Percentiles rank a stretch among this genome's conserved stretches.
phyloP scores from a whole-genome alignment of 1,139 yeast species.

The Magnusiomyces clavatus region DNA sequence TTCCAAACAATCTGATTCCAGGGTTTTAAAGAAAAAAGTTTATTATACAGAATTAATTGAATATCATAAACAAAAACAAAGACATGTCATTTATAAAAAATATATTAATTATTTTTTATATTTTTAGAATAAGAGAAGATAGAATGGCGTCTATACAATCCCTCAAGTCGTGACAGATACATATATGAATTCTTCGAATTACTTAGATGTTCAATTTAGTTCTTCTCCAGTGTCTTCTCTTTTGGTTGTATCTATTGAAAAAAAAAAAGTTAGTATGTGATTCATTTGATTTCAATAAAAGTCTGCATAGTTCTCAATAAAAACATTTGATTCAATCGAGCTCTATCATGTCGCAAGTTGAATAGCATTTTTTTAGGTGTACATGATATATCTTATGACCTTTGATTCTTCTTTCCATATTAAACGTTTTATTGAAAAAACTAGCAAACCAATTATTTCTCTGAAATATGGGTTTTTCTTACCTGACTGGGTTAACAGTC shows the following conservation, averaged over 20 bases:
- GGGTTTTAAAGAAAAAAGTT: neutral
- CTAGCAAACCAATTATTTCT: neutral
- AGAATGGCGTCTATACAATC: neutral
- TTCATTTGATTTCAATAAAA: neutral
- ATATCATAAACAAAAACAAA: neutral
- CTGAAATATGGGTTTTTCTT: constrained; percentile 8
- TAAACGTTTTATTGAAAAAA: neutral
- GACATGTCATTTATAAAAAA: neutral
- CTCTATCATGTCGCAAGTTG: no score
- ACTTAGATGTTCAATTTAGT: constrained; percentile 95
- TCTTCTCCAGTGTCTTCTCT: constrained; percentile 99
- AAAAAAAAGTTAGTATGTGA: neutral
- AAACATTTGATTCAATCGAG: no score
- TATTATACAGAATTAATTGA: no score
- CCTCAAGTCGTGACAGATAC: neutral
- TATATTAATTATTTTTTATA: no score
- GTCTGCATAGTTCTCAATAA: no score
- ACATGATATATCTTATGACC: neutral
- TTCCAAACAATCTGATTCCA: no score
- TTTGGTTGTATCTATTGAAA: constrained; percentile 71
- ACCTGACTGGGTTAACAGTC: constrained; percentile 92
- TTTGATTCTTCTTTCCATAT: neutral
- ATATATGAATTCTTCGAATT: neutral
- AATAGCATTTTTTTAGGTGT: neutral
- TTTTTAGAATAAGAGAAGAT: neutral